Evolutionary conservation across 164 flowering plant genomes (phyloP), one percentile per base, ranked within the genome.

Genomic region (Aristolochia fimbriata): DNA sequence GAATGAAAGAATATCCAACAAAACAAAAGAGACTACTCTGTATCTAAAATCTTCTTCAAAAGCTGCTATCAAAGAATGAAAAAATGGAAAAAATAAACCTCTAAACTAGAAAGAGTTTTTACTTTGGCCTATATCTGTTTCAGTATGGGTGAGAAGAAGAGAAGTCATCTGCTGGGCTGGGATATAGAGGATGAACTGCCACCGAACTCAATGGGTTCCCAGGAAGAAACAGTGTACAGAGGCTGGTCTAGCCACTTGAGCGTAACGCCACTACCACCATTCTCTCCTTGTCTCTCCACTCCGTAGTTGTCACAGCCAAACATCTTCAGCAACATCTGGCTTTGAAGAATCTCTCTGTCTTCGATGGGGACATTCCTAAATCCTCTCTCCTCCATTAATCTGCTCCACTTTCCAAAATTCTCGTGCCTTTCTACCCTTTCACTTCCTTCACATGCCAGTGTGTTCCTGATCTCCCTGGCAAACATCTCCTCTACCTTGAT

Each of bases 211-310:
- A 60, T 52, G 1, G 87, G 87, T 33, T 76, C 65, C 99, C 99
- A 93, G 17, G 92, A 85, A 8, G 99, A 90, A 65, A 93, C 92
- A 2, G 96, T 80, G 69, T 79, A 90, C 58, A 87, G 82, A 56
- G 90, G 82, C 78, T 88, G 96, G 62, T 88, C 96, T 52, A 60
- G 37, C 94, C 92, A 90, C 11, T 74, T 74, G 51, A 93, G 77
- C 22, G 86, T 86, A 55, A 93, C 68, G 20, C 78, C 81, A 0
- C 58, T 78, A 23, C 74, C 77, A 23, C 74, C 77, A 4, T 78
- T 82, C 58, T 73, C 71, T 1, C 73, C 81, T 65, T 76, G 76
- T 74, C 75, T 74, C 74, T 70, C 75, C 30, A 85, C 75, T 7
- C 57, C 66, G 72, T 65, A 87, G 31, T 70, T 63, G 23, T 77